Evolutionary conservation across 1,139 yeast species (phyloP), one percentile per base, ranked within the genome.

Genomic region (Candida sanyaensis): DNA sequence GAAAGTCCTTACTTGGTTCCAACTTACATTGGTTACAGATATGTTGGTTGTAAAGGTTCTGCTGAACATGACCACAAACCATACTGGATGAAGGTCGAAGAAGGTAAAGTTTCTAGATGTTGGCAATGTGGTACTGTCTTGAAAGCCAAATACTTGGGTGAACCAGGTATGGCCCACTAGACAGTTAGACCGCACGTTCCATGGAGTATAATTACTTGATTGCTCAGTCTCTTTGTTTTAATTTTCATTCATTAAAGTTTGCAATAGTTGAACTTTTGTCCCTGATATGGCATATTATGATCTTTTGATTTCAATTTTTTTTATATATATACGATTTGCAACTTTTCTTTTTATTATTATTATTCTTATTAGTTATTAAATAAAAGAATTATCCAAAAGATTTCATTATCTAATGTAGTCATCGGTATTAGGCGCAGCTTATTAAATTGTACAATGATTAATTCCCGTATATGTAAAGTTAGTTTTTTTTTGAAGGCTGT

Each of bases 81-180:
- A 59, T 84, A 84, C 84, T 93, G 99, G 98, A 81, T 93, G 77
- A 86, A 86, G 75, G 96, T 96, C 62, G 87, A 92, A 60, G 83
- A 80, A 58, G 89, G 83, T 49, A 77, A 88, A 73, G 86, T 86
- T 57, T 89, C 89, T 59, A 91, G 99, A 84, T 95, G 98, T 79
- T 90, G 97, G 96, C 97, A 92, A 72, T 93, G 98, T 73, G 99
- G 99, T 71, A 86, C 92, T 60, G 96, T 91, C 60, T 92, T 87
- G 81, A 84, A 88, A 65, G 76, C 93, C 62, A 89, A 91, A 76
- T 87, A 86, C 76, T 82, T 92, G 65, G 97, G 97, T 70, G 89
- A 86, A 61, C 87, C 88, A 61, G 80, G 72, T 62, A 85, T 80
- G 67, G 80, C 78, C 60, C 78, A 73, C 65, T 84, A 81, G 34